A percentile compares a stretch with the other conserved stretches of the same genome.
Evolutionary conservation across 371 early-diverging fungal genomes (phyloP).

Genomic region (Apophysomyces trapeziformis): DNA sequence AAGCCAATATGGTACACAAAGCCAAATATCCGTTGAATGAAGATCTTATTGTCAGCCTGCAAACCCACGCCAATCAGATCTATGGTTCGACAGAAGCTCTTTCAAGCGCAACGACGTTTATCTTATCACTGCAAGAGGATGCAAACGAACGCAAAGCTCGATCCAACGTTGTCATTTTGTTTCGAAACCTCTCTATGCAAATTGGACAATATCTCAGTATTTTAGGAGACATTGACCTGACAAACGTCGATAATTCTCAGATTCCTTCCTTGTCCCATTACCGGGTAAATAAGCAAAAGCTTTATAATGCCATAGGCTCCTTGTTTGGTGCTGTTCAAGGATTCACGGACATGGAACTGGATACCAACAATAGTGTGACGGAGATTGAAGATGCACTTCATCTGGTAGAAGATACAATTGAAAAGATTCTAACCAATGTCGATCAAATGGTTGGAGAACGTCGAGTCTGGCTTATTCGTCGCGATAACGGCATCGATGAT

Average conservation of each 20-base stretch:
- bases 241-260: constrained; percentile 24
- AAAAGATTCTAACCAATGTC: constrained; percentile 35
- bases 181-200: constrained; percentile 44
- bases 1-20: constrained; percentile 22
- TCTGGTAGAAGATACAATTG: constrained; percentile 48
- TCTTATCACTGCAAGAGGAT: constrained; percentile 17
- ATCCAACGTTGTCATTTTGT: constrained; percentile 35
- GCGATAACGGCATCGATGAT: constrained; percentile 23
- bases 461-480: constrained; percentile 38
- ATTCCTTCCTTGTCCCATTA: constrained; percentile 37
- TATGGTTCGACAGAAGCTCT: constrained; percentile 48
- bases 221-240: constrained; percentile 36
- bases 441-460: constrained; percentile 46
- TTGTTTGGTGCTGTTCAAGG: constrained; percentile 69
- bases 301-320: constrained; percentile 68
- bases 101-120: constrained; percentile 37
- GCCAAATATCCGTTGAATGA: constrained; percentile 49
- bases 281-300: constrained; percentile 57
- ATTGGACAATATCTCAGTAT: constrained; percentile 39
- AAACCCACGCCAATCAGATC: constrained; percentile 52
- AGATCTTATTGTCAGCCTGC: constrained; percentile 50
- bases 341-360: constrained; percentile 52
- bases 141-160: constrained; percentile 13
- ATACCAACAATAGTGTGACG: constrained; percentile 34
- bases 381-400: constrained; percentile 48